Conservation (phyloP, 2,329 filamentous ascomycete species). For the Trichoderma arundinaceum region DNA sequence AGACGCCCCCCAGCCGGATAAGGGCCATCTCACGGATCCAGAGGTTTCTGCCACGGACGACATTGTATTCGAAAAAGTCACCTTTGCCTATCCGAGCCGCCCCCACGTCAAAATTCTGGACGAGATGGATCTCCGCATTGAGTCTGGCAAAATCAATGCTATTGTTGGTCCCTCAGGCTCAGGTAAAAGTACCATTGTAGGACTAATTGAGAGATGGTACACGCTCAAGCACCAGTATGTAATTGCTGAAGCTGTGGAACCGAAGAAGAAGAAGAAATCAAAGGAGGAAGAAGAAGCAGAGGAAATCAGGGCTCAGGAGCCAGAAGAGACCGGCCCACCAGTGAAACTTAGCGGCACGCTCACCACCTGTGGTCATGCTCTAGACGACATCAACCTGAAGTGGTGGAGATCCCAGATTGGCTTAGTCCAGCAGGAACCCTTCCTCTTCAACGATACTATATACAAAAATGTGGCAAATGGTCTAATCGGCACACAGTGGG, state of each 20-base stretch:
- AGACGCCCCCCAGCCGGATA: constrained; percentile 51
- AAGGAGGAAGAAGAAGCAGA: constrained; percentile 40
- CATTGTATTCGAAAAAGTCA: constrained; percentile 63
- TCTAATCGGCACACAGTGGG: constrained; percentile 58
- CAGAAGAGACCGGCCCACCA: constrained; percentile 49
- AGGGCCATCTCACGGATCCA: constrained; percentile 46
- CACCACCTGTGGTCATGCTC: constrained; percentile 56
- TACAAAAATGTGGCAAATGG: constrained; percentile 67
- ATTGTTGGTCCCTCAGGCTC: constrained; percentile 76
- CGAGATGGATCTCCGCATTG: constrained; percentile 61
- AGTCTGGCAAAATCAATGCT: constrained; percentile 70
- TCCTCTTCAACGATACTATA: constrained; percentile 70
- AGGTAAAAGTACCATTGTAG: constrained; percentile 77
- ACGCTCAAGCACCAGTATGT: constrained; percentile 60
- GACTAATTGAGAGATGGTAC: constrained; percentile 75
- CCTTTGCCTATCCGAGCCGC: constrained; percentile 74
- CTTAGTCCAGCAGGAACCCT: constrained; percentile 71
- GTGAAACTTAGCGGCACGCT: constrained; percentile 56
- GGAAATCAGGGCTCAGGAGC: constrained; percentile 40
- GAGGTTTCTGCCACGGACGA: constrained; percentile 48
- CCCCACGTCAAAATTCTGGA: constrained; percentile 69
- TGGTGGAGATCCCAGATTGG: constrained; percentile 69
- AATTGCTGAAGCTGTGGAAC: constrained; percentile 57
- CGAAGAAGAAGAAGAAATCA: constrained; percentile 50
- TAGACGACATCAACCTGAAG: constrained; percentile 65